Base-by-base conservation (phyloP, 306 rosid genomes). In the Argentina anserina region DNA sequence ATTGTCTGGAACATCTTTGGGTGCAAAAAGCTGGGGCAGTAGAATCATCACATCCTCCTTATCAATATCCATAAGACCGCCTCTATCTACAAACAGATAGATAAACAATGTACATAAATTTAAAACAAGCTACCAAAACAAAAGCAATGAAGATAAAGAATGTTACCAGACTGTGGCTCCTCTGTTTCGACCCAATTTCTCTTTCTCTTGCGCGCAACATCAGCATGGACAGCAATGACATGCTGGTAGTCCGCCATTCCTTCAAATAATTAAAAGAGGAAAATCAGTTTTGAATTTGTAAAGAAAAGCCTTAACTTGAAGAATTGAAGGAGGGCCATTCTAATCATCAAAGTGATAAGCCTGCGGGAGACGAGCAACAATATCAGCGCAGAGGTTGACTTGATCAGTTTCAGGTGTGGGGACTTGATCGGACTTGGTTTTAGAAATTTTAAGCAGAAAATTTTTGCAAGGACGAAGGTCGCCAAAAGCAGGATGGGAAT, bases 191-290 rank as follows among this genome's bases (percentile, higher is more conserved):
- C 73, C 96, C 84, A 84, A 31, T 61, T 86, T 73, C 94, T 79
- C 86, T 85, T 91, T 78, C 83, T 91, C 79, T 82, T 85, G 20
- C 60, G 65, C 2, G 96, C 87, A 86, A 76, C 84, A 78, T 91
- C 87, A 23, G 89, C 91, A 80, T 94, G 98, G 68, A 85, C 86
- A 52, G 97, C 86, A 84, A 91, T 72, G 70, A 91, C 96, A 60
- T 91, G 92, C 81, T 94, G 98, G 91, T 94, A 93, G 75, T 94
- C 98, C 3, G 62, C 84, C 98, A 94, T 94, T 67, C 98, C 98
- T 89, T 76, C 36, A 74, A n/a, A 43, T 1, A 43, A 3, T 12
- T 12, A 4, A 12, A 3, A 0, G 1, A 41, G 4, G 15, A 23
- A 50, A 6, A 26, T 74, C 76, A 79, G 74, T 43, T 62, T 43